Evolutionary conservation across 192 early-diverging fungal species (phyloP), one percentile per base, ranked within the genome.

Genomic region (Entophlyctis helioformis): DNA sequence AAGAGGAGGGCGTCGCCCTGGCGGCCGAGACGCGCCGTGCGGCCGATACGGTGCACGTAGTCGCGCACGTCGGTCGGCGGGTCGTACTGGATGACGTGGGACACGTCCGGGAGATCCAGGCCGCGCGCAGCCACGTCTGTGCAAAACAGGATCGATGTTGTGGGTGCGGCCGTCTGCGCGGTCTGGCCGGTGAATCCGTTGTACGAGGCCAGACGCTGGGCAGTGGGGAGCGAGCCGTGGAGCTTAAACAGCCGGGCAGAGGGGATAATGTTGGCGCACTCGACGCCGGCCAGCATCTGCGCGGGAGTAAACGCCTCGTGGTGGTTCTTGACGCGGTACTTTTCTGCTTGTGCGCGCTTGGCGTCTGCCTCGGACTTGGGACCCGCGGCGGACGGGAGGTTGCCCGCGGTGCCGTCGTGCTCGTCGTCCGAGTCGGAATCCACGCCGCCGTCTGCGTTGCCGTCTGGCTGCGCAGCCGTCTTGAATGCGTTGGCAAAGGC

Each of bases 51-150:
- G 69, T 99, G 96, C 28, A 97, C 85, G 61, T 99, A 99, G 39
- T 94, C 91, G 25, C 82, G 78, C 10, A 89, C 66, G 58, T 93
- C 91, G n/a, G 82, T 67, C 9, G 96, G 96, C 31, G 91, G 84
- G 58, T 99, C 96, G 50, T 90, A 96, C 63, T 99, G 96, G 34
- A 99, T 70, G 56, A 99, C 89, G 36, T 72, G 74, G 21, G 77
- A 72, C 19, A 97, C 87, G 58, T 96, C 83, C 20, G 93, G 90
- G 37, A 99, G 61, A 78, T 99, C 96, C 35, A 99, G 71, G 26
- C 96, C 96, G 61, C 96, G 85, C 2, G 96, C 93, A 1, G 93
- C 90, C 2, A 99, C 91, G 64, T 96, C 93, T 1, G 96, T 99
- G 46, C 87, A 90, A 56, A 99, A 74, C 22, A 99, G 66, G 16